These are phyloP conservation scores for Cicer pinnatifidum DNA, from an alignment of 306 rosid genomes.

Conservation along the genomic window DNA sequence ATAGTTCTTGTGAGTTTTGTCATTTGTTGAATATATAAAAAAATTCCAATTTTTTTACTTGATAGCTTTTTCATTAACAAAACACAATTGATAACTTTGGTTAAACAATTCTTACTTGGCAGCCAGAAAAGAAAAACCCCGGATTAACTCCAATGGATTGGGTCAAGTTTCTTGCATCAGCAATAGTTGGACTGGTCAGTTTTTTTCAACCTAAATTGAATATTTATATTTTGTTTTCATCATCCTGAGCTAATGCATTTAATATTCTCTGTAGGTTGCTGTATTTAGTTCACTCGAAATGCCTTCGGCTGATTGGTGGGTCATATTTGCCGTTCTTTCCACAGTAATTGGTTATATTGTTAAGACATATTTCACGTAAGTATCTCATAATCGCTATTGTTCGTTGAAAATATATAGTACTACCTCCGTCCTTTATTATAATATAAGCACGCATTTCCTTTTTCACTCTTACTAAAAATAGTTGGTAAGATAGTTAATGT, in stretches of 20 bases:
- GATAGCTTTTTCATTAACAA: constrained; percentile 30
- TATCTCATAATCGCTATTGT: constrained; percentile 23
- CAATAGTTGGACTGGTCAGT: constrained; percentile 92
- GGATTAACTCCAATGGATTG: constrained; percentile 99
- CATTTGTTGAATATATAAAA: constrained; percentile 61
- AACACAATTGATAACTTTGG: constrained; percentile 40
- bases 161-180: constrained; percentile 88
- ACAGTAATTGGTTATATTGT: constrained; percentile 87
- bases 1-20: constrained; percentile 84
- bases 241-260: constrained; percentile 41
- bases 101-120: constrained; percentile 49
- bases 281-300: constrained; percentile 79
- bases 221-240: constrained; percentile 31
- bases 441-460: too few relatives aligned
- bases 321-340: constrained; percentile 78
- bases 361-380: constrained; percentile 93
- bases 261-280: constrained; percentile 70
- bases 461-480: too few relatives aligned
- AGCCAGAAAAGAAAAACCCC: constrained; percentile 98
- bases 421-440: too few relatives aligned
- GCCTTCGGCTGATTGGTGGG: constrained; percentile 86
- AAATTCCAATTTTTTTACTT: constrained; percentile 62
- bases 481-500: too few relatives aligned
- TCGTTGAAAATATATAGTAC: not conserved
- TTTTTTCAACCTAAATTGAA: constrained; percentile 12